Percentiles rank a stretch among this genome's conserved stretches.
Conservation (phyloP, 345 rosid genomes). For the Rhizophora apiculata region DNA sequence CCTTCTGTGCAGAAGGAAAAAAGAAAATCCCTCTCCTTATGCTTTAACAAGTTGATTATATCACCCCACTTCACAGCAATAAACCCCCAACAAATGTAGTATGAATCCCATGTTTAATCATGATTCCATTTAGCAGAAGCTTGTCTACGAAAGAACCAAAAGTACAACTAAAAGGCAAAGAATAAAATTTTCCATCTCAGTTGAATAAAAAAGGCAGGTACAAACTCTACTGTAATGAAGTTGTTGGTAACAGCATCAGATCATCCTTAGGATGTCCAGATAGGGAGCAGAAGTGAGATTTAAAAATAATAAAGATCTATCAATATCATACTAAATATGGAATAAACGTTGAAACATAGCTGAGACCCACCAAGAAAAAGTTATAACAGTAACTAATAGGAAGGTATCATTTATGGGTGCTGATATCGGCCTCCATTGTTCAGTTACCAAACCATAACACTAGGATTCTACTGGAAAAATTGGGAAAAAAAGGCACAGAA, state of each 20-base stretch:
- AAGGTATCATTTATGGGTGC: conserved; percentile 12
- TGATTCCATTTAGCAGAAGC: background rate
- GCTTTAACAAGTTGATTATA: background rate
- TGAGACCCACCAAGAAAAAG: conserved; percentile 6
- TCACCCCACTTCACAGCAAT: background rate
- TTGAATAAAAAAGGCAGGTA: background rate
- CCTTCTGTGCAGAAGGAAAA: background rate
- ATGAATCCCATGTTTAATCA: background rate
- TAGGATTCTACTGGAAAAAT: background rate
- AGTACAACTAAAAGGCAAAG: too few relatives aligned
- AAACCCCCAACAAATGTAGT: background rate
- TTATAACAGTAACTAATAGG: background rate
- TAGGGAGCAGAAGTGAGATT: conserved; percentile 9
- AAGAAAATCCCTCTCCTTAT: background rate
- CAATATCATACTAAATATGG: conserved; percentile 11
- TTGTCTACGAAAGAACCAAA: background rate
- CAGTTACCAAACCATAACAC: conserved; percentile 4
- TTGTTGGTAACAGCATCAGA: background rate
- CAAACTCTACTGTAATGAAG: background rate
- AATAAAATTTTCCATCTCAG: conserved; percentile 11
- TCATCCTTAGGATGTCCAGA: conserved; percentile 2
- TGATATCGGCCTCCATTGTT: conserved; percentile 10
- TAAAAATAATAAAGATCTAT: conserved; percentile 6
- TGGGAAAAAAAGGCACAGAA: background rate
- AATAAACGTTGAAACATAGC: conserved; percentile 6